Evolutionary conservation across 441 rosid species (phyloP).

Genomic region (Capsella rubella): DNA sequence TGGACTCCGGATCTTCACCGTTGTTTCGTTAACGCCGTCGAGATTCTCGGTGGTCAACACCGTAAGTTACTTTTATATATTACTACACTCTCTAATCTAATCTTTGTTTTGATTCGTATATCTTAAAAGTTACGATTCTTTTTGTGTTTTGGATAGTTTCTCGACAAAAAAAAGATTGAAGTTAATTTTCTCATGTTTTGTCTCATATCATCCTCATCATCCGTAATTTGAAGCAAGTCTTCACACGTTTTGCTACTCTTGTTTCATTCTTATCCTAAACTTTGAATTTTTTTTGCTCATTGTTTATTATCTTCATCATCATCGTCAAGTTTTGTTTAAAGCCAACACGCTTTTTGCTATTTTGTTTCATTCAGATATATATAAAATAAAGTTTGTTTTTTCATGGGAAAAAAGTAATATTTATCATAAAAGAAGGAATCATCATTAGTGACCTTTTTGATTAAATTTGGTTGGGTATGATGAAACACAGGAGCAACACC

Average conservation of each 20-base stretch:
- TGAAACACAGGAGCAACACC: conserved; percentile 67
- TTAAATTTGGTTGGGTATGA: conserved; percentile 14
- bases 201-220: conserved; percentile 5
- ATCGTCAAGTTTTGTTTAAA: not conserved
- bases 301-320: not conserved
- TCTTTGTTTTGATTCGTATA: not conserved
- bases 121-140: not conserved
- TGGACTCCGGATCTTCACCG: conserved; percentile 99
- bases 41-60: conserved; percentile 86
- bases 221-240: not conserved
- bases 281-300: not conserved
- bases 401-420: not conserved
- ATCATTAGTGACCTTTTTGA: not conserved
- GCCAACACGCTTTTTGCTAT: not conserved
- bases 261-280: conserved; percentile 9
- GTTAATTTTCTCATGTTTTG: not conserved
- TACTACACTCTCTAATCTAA: too few species aligned
- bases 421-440: not conserved
- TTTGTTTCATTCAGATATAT: conserved; percentile 4
- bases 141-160: not conserved
- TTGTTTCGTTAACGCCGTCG: conserved; percentile 86
- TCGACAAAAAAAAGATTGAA: not conserved
- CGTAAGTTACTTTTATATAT: conserved; percentile 49
- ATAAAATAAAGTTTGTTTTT: not conserved
- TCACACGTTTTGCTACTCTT: not conserved